Conservation (phyloP, 139 green algal species). For the Asterochloris erici region DNA sequence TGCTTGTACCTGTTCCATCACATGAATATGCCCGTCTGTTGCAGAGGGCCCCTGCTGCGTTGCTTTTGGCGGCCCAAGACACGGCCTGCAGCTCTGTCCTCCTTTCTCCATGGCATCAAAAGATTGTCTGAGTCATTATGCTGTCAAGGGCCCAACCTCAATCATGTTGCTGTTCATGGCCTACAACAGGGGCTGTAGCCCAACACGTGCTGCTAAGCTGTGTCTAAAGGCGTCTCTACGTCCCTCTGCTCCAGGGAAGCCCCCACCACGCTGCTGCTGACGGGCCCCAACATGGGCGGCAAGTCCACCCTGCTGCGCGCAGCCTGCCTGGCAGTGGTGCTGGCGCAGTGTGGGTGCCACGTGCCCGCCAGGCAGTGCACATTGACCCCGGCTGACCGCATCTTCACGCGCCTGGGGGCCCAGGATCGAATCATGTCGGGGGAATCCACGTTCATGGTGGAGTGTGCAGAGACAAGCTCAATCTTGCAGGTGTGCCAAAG, state of each 20-base stretch:
- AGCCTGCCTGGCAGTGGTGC: slow-evolving; percentile 40
- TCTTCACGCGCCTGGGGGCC: slow-evolving; percentile 49
- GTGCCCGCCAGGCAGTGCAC: slow-evolving; percentile 25
- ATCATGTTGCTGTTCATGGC: background rate
- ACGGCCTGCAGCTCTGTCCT: too few species aligned
- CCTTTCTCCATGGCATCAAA: too few species aligned
- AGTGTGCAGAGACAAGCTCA: slow-evolving; percentile 54
- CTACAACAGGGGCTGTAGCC: background rate
- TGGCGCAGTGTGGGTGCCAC: slow-evolving; percentile 51
- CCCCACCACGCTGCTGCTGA: slow-evolving; percentile 55
- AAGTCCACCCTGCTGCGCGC: slow-evolving; percentile 54
- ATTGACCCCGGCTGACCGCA: slow-evolving; percentile 30
- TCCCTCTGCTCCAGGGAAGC: background rate
- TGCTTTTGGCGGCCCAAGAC: too few species aligned
- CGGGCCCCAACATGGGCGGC: slow-evolving; percentile 56
- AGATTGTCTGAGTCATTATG: too few species aligned
- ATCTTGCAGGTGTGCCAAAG: slow-evolving; percentile 1
- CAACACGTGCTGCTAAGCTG: background rate
- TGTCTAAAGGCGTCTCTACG: background rate
- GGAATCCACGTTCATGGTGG: slow-evolving; percentile 57
- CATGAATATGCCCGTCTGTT: too few species aligned
- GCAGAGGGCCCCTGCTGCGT: too few species aligned
- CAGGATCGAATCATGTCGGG: slow-evolving; percentile 49
- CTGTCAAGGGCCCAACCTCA: background rate
- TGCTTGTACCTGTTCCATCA: too few species aligned